These are phyloP conservation scores for Fusarium dlaminii DNA, from an alignment of 2,329 filamentous ascomycete genomes.

Conservation along the genomic window DNA sequence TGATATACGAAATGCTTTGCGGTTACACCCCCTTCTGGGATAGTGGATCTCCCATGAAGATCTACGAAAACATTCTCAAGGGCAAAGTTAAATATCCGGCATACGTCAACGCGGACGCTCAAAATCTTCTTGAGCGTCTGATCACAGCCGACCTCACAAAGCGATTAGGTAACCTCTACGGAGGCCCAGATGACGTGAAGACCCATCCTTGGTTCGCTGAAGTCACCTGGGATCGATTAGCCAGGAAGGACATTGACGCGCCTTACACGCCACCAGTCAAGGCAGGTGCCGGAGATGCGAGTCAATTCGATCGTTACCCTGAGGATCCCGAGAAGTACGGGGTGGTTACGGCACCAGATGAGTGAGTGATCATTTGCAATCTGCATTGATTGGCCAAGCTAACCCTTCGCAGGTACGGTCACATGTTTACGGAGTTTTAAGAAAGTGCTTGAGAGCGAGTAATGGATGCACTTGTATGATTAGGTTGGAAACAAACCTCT, in stretches of 20 bases:
- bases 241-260: constrained; percentile 96
- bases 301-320: constrained; percentile 97
- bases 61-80: constrained; percentile 98
- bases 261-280: constrained; percentile 97
- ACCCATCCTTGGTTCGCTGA: constrained; percentile 96
- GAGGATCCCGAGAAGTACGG: constrained; percentile 97
- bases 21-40: constrained; percentile 99
- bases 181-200: constrained; percentile 91
- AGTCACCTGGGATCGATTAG: constrained; percentile 95
- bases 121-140: constrained; percentile 89
- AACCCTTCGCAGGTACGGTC: constrained; percentile 66
- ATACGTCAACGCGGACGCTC: constrained; percentile 93
- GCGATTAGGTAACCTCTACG: constrained; percentile 91
- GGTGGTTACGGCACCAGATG: constrained; percentile 73
- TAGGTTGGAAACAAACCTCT: constrained; percentile 21
- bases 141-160: constrained; percentile 97
- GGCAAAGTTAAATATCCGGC: constrained; percentile 96
- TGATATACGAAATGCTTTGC: constrained; percentile 99
- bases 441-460: constrained; percentile 19
- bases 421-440: constrained; percentile 81
- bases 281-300: constrained; percentile 92
- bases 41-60: constrained; percentile 96
- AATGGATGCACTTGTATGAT: constrained; percentile 29
- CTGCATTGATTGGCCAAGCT: constrained; percentile 4
- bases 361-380: constrained; percentile 66